phyloP scores from a whole-genome alignment of 2,329 filamentous ascomycete species.

The Diaporthe caulivora region DNA sequence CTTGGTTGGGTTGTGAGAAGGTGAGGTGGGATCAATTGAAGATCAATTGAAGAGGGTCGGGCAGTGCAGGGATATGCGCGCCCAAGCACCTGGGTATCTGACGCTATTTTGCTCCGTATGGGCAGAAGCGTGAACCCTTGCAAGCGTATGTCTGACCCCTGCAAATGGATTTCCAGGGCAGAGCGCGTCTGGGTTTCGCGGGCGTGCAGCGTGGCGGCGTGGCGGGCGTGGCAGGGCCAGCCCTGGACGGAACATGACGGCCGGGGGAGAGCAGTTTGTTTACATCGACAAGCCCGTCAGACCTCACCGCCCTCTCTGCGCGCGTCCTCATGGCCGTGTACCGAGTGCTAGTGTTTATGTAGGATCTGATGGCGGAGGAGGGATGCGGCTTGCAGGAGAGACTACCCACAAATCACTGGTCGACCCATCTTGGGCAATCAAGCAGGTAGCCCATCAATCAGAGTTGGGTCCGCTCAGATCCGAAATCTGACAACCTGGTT shows the following conservation, averaged over 20 bases:
- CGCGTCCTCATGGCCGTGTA: background rate
- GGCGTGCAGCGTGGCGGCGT: slow-evolving; percentile 3
- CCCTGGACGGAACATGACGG: background rate
- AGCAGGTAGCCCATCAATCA: background rate
- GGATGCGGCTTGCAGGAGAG: slow-evolving; percentile 19
- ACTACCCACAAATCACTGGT: background rate
- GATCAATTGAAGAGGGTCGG: background rate
- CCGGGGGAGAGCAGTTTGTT: slow-evolving; percentile 28
- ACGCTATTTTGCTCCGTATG: background rate
- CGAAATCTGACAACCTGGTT: slow-evolving; percentile 38
- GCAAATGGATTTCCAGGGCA: slow-evolving; percentile 28
- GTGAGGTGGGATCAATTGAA: no score
- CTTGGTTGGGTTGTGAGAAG: background rate
- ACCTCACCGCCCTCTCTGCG: slow-evolving; percentile 31
- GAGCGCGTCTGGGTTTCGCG: slow-evolving; percentile 12
- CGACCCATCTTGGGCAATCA: background rate
- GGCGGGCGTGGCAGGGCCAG: slow-evolving; percentile 21
- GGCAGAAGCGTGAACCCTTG: slow-evolving; percentile 27
- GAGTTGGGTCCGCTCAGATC: slow-evolving; percentile 31
- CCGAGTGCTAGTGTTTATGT: no score
- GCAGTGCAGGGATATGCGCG: background rate
- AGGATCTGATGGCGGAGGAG: slow-evolving; percentile 1
- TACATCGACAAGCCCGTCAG: slow-evolving; percentile 29
- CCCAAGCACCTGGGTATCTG: slow-evolving; percentile 25
- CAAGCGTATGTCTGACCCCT: slow-evolving; percentile 13